Percentiles rank a stretch among this genome's conserved stretches.
phyloP scores from a whole-genome alignment of 768 basidiomycete species.

The Pleurotus cornucopiae region DNA sequence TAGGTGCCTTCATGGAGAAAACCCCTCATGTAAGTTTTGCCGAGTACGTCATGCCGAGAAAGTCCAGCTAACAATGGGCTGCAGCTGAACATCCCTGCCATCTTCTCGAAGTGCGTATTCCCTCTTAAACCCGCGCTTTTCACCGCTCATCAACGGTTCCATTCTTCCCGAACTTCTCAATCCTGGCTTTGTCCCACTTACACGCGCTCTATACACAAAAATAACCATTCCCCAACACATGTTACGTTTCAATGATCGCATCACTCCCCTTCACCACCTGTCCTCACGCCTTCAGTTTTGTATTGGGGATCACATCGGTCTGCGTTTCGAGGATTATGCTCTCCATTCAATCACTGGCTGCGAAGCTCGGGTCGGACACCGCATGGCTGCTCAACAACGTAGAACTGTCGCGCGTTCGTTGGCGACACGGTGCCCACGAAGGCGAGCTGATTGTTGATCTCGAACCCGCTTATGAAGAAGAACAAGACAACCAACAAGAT shows the following conservation, averaged over 20 bases:
- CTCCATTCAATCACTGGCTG: slow-evolving; percentile 37
- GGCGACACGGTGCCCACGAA: slow-evolving; percentile 28
- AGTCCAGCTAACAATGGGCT: neutral
- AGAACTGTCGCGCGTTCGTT: slow-evolving; percentile 39
- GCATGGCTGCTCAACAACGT: slow-evolving; percentile 40
- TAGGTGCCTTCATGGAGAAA: slow-evolving; percentile 27
- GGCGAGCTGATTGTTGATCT: slow-evolving; percentile 34
- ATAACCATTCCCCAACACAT: no score
- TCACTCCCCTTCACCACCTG: neutral
- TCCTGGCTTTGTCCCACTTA: neutral
- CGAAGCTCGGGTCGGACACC: slow-evolving; percentile 33
- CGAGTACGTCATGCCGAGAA: neutral
- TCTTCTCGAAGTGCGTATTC: slow-evolving; percentile 28
- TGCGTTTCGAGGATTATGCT: slow-evolving; percentile 35
- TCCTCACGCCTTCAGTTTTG: slow-evolving; percentile 12
- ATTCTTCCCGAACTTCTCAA: neutral
- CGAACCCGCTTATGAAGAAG: slow-evolving; percentile 11
- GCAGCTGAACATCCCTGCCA: slow-evolving; percentile 33
- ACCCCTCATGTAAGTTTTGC: slow-evolving; percentile 20
- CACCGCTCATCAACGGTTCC: neutral
- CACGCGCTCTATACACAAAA: neutral
- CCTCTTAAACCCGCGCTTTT: neutral
- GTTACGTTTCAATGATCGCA: neutral
- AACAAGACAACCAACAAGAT: slow-evolving; percentile 3
- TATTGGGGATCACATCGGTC: slow-evolving; percentile 20